Evolutionary conservation across 257 asterid genomes (phyloP), one percentile per base, ranked within the genome.

Genomic region (Paulownia fortunei): DNA sequence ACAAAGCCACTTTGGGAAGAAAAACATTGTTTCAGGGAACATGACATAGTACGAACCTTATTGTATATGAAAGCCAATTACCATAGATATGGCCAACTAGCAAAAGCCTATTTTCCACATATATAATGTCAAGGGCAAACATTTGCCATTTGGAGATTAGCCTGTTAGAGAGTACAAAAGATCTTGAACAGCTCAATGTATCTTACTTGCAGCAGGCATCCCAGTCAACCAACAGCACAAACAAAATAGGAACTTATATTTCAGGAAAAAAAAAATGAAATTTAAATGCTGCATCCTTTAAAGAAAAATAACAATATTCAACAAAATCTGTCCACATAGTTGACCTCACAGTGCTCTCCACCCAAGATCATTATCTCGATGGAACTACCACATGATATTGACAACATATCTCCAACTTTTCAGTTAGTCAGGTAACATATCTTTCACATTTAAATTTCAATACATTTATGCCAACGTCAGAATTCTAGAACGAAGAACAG

Each of bases 261-360:
- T 59, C 24, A 24, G 59, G 15, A 1, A 37, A 11, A 24, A 65
- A 37, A 2, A 37, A 8, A 37, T 39, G 5, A 34, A 15, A 39
- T 37, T 37, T 19, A 19, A 39, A 32, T 58, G 58, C 18, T 64
- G 44, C 54, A 75, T 44, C 34, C 18, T 39, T 30, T 6, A 42
- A 1, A 8, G 37, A 67, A 32, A 69, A 24, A 34, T 5, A 6
- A 13, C 41, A 51, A 51, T 8, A 52, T 7, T 6, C 7, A 9
- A 46, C 36, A 72, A 16, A 16, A 24, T 41, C 23, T 59, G 44
- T 6, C 46, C 27, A 19, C 58, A 26, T 41, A 46, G 21, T 21
- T 51, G 69, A 26, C 55, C 27, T n/a, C 78, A 54, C 68, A 49
- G 15, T 7, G 61, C 21, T 65, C 30, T 37, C 72, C 62, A 59